Conservation (phyloP, 2,329 filamentous ascomycete species). For the Colletotrichum somersetense region DNA sequence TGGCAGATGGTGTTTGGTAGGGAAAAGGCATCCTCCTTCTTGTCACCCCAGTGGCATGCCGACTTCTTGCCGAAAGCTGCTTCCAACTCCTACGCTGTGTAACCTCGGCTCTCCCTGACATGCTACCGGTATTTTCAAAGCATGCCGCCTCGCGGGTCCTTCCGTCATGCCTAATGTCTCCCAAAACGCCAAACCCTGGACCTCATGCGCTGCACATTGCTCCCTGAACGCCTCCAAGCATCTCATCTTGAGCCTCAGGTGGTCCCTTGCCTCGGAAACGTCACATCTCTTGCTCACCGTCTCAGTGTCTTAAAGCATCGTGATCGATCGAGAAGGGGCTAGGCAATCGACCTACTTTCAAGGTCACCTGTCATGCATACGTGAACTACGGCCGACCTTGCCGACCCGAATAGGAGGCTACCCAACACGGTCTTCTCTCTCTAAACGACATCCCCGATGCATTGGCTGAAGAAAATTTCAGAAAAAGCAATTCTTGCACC, state of each 20-base stretch:
- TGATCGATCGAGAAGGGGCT: slow-evolving; percentile 3
- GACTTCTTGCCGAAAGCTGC: slow-evolving; percentile 1
- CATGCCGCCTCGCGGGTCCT: slow-evolving; percentile 3
- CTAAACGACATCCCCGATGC: not conserved
- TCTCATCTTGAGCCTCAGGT: slow-evolving; percentile 23
- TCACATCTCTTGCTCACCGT: not conserved
- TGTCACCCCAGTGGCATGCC: not conserved
- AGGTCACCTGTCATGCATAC: slow-evolving; percentile 10
- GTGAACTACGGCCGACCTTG: not conserved
- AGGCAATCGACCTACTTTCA: slow-evolving; percentile 4
- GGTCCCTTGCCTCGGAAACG: slow-evolving; percentile 24
- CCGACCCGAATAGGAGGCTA: not conserved
- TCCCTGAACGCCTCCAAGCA: slow-evolving; percentile 4
- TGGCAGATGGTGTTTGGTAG: too few species aligned
- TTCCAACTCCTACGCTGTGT: not conserved
- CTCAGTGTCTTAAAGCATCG: slow-evolving; percentile 7
- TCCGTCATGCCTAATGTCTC: not conserved
- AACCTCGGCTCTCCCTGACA: not conserved
- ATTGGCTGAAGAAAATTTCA: slow-evolving; percentile 2
- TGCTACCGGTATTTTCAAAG: not conserved
- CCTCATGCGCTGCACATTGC: not conserved
- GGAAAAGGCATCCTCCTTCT: too few species aligned
- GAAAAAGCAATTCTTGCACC: slow-evolving; percentile 30
- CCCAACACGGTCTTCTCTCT: not conserved
- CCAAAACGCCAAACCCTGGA: not conserved